Evolutionary conservation across 495 filamentous ascomycete genomes (phyloP), one percentile per base, ranked within the genome.

Genomic region (Talaromyces nanjingensis): DNA sequence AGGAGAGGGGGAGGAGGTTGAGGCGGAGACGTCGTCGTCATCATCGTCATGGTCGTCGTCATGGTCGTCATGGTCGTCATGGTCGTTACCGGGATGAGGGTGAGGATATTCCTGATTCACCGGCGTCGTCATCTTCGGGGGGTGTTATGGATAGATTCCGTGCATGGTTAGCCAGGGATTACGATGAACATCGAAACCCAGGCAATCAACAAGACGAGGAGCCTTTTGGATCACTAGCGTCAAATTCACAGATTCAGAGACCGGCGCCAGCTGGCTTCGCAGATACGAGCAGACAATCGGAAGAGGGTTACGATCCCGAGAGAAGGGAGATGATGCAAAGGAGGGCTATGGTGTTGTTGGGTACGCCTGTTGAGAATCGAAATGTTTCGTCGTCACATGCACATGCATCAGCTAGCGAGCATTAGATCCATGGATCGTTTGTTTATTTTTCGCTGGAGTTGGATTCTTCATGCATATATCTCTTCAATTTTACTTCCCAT

Each of bases 1-100:
- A 96, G 72, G 79, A 86, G 29, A 67, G 70, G 18, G 39, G 69
- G 45, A 67, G 73, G 22, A 56, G 65, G 25, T 27, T 24, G 62
- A 56, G 53, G 20, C 53, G 53, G 8, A 39, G 34, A 14, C 22
- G 11, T 55, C 20, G 52, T 9, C 49, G 24, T 14, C 20, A 14
- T 25, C 3, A 18, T 20, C 49, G 24, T 4, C 49, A 8, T 53
- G 2, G 2, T 7, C 58, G 14, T 12, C 31, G n/a, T n/a, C n/a
- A n/a, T n/a, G n/a, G 52, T 9, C 49, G 24, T 14, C 20, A 14
- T 25, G 0, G 24, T 60, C 16, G 20, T 60, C 58, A 45, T 37
- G 37, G 34, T 45, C n/a, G 25, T 16, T 39, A 52, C 3, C 6
- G 20, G 11, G 3, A 14, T 25, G 53, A 29, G 16, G 27, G 11